Base-by-base conservation (phyloP, 495 filamentous ascomycete genomes). In the Oidiodendron maius region DNA sequence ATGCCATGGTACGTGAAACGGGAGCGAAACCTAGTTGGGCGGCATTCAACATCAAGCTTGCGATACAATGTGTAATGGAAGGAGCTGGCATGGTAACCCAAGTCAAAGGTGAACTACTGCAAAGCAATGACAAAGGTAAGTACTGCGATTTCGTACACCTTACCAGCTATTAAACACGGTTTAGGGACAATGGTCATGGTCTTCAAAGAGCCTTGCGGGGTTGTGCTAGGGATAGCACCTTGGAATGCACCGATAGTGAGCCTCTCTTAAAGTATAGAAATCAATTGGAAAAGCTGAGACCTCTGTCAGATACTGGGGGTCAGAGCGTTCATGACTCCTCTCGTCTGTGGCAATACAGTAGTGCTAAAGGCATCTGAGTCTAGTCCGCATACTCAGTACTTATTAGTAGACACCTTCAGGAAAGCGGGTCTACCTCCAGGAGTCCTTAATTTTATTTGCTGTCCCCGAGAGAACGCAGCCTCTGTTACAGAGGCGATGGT, bases 351-450 rank as follows among this genome's bases (percentile, higher is more conserved):
- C 21, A 87, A 86, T 57, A 88, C 86, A 2, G 72, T 75, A 36
- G 71, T 91, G 13, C 67, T 91, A 4, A 91, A 91, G 60, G 82
- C 81, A 25, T 80, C 81, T 8, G 89, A 95, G 61, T 64, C 80
- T 36, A 80, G 81, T 12, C 89, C 90, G 5, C 81, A 81, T 40
- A 79, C 75, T 49, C 85, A 87, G 70, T 86, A 78, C 72, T 78
- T 78, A 28, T 70, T 95, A 32, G 78, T 79, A 23, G 78, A 80
- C 24, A 59, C 85, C 55, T 77, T 91, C 61, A 71, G 71, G 16
- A 77, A 88, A 61, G 89, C 89, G 17, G 89, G 89, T 49, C 72
- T 81, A n/a, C 77, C 79, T 2, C 62, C 63, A n/a, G 82, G 78
- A 10, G 71, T 74, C 4, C 54, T 86, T 4, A 84, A 83, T 60